Conservation (phyloP, 2,329 filamentous ascomycete genomes). For the Blumeria hordei region DNA sequence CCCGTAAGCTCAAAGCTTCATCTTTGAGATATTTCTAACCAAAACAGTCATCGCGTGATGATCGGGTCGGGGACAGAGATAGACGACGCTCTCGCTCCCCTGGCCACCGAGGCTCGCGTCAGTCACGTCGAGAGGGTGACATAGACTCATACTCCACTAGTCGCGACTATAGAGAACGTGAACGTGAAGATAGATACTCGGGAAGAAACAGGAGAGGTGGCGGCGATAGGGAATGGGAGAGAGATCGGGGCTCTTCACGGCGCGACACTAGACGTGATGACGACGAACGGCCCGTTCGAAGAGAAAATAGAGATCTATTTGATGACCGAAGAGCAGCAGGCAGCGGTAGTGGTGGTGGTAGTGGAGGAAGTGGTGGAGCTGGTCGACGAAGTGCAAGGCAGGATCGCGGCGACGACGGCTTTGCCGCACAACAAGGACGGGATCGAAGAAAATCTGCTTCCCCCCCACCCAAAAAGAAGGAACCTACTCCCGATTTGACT, state of each 20-base stretch:
- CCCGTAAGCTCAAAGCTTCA: constrained; percentile 20
- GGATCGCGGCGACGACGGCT: constrained; percentile 18
- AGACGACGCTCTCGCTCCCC: constrained; percentile 73
- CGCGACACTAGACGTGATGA: constrained; percentile 42
- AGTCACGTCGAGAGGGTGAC: constrained; percentile 46
- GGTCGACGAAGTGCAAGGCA: constrained; percentile 19
- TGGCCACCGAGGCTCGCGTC: constrained; percentile 40
- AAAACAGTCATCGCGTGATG: constrained; percentile 16
- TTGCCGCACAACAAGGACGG: constrained; percentile 24
- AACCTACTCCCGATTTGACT: constrained; percentile 80
- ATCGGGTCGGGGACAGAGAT: constrained; percentile 23
- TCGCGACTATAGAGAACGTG: constrained; percentile 74
- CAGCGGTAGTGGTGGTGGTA: constrained; percentile 32
- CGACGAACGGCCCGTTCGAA: constrained; percentile 30
- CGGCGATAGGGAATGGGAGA: constrained; percentile 54
- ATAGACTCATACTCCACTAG: constrained; percentile 80
- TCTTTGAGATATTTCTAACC: constrained; percentile 9
- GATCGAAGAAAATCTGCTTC: constrained; percentile 41
- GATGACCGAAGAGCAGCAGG: constrained; percentile 28
- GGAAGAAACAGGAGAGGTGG: constrained; percentile 36
- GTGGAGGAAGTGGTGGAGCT: constrained; percentile 25
- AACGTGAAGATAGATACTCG: constrained; percentile 78
- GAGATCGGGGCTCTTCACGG: constrained; percentile 37
- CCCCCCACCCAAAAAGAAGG: constrained; percentile 69
- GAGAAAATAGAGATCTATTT: constrained; percentile 33